Base-by-base conservation (phyloP, 495 filamentous ascomycete genomes). In the Chaetomium cochliodes region DNA sequence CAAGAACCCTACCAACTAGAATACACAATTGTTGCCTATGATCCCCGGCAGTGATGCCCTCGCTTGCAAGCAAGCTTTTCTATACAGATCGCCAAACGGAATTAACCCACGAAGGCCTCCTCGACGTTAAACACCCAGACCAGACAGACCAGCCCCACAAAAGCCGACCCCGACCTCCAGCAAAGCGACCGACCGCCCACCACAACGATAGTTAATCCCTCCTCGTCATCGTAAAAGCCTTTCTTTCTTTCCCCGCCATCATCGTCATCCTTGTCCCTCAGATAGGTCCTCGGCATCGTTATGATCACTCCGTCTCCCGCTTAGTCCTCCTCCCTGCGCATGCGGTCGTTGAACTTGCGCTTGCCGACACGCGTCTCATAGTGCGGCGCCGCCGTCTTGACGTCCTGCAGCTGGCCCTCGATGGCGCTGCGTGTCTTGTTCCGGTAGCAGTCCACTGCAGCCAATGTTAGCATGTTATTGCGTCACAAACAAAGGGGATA, bases 281-380 rank as follows among this genome's bases (percentile, higher is more conserved):
- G n/a, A n/a, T n/a, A n/a, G n/a, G n/a, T 11, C 33, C 28, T 30
- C 28, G 28, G 3, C 28, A 2, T 30, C 28, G 28, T 30, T 30
- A 30, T 30, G 28, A 6, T 30, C 28, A 6, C 6, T 30, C 6
- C 6, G 28, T 30, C 28, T 30, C 28, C 28, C 28, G 28, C 28
- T 30, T 26, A 50, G 25, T 79, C 78, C 6, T 77, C 74, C 49
- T 71, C 72, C 67, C 78, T 77, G 28, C 77, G 73, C 70, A 76
- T 74, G n/a, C 90, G 82, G 72, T 92, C 91, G 57, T 86, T 80
- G 86, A 91, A 97, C 71, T 82, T 85, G 67, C 90, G 85, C 78
- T 97, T 98, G 15, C 93, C 93, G 42, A 88, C 84, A 44, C 93
- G 83, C 2, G 92, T 96, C 75, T 97, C 92, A 72, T 93, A 93